Percentiles rank a stretch among this genome's conserved stretches.
These are phyloP conservation scores for Isabelozyma rhagii DNA, from an alignment of 805 yeast genomes.

Conservation along the genomic window DNA sequence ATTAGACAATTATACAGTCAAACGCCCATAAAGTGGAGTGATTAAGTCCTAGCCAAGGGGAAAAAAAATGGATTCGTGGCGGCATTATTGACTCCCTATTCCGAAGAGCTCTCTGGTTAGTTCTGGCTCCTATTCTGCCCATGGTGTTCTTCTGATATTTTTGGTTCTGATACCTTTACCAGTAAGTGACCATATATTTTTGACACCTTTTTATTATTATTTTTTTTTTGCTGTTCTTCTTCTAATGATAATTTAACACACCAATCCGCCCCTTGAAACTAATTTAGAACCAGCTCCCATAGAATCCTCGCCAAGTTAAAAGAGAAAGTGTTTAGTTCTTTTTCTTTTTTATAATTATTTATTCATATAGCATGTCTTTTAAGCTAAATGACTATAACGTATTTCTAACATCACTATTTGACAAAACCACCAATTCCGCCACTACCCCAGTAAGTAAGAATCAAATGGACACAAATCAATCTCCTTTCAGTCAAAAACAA, in stretches of 20 bases:
- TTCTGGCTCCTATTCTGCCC: background rate
- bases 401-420: constrained; percentile 21
- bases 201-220: background rate
- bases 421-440: constrained; percentile 10
- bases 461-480: constrained; percentile 3
- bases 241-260: background rate
- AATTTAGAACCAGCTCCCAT: too few relatives aligned
- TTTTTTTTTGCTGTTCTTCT: background rate
- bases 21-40: background rate
- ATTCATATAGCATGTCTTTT: constrained; percentile 18
- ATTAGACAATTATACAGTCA: background rate
- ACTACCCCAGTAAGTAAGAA: constrained; percentile 1
- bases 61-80: too few relatives aligned
- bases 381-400: constrained; percentile 27
- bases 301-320: too few relatives aligned
- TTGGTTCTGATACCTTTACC: background rate
- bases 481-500: background rate
- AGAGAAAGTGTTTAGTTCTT: too few relatives aligned
- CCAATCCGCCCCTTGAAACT: background rate
- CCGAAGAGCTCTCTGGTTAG: background rate
- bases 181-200: background rate
- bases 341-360: too few relatives aligned
- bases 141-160: background rate
- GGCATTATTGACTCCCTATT: too few relatives aligned
- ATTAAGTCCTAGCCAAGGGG: background rate